Evolutionary conservation across 352 stramenopile genomes (phyloP).

Genomic region (Elongisporangium senticosum): DNA sequence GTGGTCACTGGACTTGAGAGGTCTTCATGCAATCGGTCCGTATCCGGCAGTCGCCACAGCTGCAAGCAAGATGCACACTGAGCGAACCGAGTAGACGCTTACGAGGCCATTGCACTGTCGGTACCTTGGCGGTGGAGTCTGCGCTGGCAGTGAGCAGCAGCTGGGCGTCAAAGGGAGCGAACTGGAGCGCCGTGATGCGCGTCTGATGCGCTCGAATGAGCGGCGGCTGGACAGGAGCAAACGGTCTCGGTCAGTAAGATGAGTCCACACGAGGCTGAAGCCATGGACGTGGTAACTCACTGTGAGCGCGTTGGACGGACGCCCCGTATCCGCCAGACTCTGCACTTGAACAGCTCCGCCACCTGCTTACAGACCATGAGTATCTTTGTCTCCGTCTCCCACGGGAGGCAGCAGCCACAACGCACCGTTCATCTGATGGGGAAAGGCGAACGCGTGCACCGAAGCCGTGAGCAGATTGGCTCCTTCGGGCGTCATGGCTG

Average conservation of each 20-base stretch:
- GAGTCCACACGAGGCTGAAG: neutral
- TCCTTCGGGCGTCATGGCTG: constrained; percentile 23
- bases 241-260: neutral
- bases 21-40: constrained; percentile 19
- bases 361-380: constrained; percentile 10
- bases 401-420: neutral
- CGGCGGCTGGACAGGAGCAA: constrained; percentile 22
- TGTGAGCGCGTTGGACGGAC: neutral
- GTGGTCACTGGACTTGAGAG: constrained; percentile 11
- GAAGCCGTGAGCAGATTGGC: constrained; percentile 41
- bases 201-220: constrained; percentile 55
- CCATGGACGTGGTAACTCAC: neutral
- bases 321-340: constrained; percentile 28
- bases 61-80: constrained; percentile 10
- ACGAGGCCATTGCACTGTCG: neutral
- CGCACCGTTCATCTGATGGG: constrained; percentile 54
- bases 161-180: constrained; percentile 44
- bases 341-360: constrained; percentile 65
- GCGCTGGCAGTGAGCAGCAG: constrained; percentile 56
- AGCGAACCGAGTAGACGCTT: neutral
- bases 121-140: constrained; percentile 43
- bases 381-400: neutral
- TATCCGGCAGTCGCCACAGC: constrained; percentile 48
- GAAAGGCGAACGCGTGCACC: constrained; percentile 45
- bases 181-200: constrained; percentile 58